Conservation (phyloP, 1,284 basidiomycete species). For the Peniophora sp. region DNA sequence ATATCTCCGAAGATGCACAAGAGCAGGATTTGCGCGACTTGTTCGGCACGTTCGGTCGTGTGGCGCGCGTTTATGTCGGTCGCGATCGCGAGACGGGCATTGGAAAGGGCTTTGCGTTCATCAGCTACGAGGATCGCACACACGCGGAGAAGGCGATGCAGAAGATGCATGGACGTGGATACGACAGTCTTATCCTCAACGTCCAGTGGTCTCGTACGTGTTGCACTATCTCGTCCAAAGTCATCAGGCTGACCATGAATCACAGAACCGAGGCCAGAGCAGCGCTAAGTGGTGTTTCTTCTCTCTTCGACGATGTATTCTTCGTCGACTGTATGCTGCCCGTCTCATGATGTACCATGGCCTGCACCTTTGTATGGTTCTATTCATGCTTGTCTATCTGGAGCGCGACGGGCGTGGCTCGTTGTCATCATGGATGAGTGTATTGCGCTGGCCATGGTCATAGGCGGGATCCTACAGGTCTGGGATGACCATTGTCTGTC, state of each 20-base stretch:
- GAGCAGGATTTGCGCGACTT: conserved; percentile 93
- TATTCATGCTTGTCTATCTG: too few relatives aligned
- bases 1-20: conserved; percentile 91
- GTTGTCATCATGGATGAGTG: too few relatives aligned
- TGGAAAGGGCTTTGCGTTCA: conserved; percentile 95
- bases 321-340: too few relatives aligned
- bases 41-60: conserved; percentile 79
- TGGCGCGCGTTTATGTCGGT: conserved; percentile 90
- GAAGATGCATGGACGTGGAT: conserved; percentile 90
- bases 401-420: too few relatives aligned
- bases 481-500: too few relatives aligned
- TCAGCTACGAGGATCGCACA: conserved; percentile 83
- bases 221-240: background rate
- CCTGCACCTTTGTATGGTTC: too few relatives aligned
- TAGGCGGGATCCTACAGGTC: too few relatives aligned
- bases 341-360: too few relatives aligned
- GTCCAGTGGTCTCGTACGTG: conserved; percentile 75
- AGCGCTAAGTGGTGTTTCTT: background rate
- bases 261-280: background rate
- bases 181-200: conserved; percentile 83
- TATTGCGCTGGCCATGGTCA: too few relatives aligned
- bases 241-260: background rate
- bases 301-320: too few relatives aligned
- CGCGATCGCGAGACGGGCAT: conserved; percentile 92
- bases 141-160: conserved; percentile 85